Base-by-base conservation (phyloP, 257 asterid genomes). In the Cruciata laevipes region DNA sequence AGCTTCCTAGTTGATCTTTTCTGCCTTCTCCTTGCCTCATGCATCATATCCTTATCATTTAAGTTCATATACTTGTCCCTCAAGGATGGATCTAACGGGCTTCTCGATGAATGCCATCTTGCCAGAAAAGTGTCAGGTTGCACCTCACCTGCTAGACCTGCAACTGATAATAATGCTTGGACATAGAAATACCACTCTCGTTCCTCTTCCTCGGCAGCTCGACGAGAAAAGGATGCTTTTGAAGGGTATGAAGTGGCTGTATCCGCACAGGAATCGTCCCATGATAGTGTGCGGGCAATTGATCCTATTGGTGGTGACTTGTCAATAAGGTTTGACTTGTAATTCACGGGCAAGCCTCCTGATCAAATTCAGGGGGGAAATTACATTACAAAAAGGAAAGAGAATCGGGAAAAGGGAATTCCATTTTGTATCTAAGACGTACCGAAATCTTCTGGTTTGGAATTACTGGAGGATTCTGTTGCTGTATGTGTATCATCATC, bases 281-380 rank as follows among this genome's bases (percentile, higher is more conserved):
- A 83, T 61, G 90, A 80, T 21, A 90, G 83, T 42, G 91, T 81
- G 23, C 96, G 95, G 6, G 97, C 82, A 57, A 93, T 83, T 63
- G 99, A 88, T 66, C 99, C 99, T 75, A 90, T 93, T 11, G 95
- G 99, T 21, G 97, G 99, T 64, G 99, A 93, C 74, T 93, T 93
- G 79, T 85, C 99, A 33, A 93, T 88, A 81, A 90, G 82, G 78
- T 84, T 88, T 70, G 85, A 88, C 78, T 76, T 71, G n/a, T 77
- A 60, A 67, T 79, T 80, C 52, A 38, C 77, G 16, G 77, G 75
- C 72, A 80, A 70, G 78, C 80, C 90, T 10, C 90, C 96, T 91
- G 89, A 38, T 69, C 27, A 33, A 65, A 61, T 55, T 68, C 33
- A 0, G 9, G n/a, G 44, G 25, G 25, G 21, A 5, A 59, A 57